Evolutionary conservation across 331 rosid genomes (phyloP).

Genomic region (Saraca asoca): DNA sequence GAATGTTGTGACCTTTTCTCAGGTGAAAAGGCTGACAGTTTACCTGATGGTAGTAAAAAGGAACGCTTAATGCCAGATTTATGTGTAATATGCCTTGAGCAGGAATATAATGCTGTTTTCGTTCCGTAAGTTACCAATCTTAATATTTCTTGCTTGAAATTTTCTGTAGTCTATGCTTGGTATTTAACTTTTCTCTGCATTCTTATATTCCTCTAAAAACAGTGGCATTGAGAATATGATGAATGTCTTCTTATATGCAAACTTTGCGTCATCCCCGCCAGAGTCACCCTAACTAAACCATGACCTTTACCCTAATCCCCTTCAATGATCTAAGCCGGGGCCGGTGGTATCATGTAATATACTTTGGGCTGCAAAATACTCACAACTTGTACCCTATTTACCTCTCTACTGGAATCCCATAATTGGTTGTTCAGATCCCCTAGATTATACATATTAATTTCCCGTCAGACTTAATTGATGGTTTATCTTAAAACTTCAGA

Average conservation of each 20-base stretch:
- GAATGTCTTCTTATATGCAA: slow-evolving; percentile 15
- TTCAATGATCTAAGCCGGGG: not conserved
- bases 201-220: slow-evolving; percentile 11
- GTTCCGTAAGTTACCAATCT: slow-evolving; percentile 77
- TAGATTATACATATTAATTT: slow-evolving; percentile 11
- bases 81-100: slow-evolving; percentile 97
- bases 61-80: slow-evolving; percentile 78
- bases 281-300: not conserved
- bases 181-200: slow-evolving; percentile 23
- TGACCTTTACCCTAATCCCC: not conserved
- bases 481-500: slow-evolving; percentile 50
- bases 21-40: slow-evolving; percentile 64
- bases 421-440: slow-evolving; percentile 22
- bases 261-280: not conserved
- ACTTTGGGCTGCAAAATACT: not conserved
- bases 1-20: slow-evolving; percentile 35
- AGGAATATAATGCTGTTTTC: slow-evolving; percentile 87
- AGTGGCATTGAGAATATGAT: slow-evolving; percentile 15
- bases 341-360: not conserved
- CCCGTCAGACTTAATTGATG: slow-evolving; percentile 9
- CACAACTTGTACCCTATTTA: not conserved
- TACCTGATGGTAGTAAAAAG: slow-evolving; percentile 58
- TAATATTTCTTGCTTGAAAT: slow-evolving; percentile 16
- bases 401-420: slow-evolving; percentile 6
- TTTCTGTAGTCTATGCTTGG: slow-evolving; percentile 9